Percentiles rank a stretch among this genome's conserved stretches.
phyloP scores from a whole-genome alignment of 2,329 filamentous ascomycete species.

The Fusarium nematophilum region DNA sequence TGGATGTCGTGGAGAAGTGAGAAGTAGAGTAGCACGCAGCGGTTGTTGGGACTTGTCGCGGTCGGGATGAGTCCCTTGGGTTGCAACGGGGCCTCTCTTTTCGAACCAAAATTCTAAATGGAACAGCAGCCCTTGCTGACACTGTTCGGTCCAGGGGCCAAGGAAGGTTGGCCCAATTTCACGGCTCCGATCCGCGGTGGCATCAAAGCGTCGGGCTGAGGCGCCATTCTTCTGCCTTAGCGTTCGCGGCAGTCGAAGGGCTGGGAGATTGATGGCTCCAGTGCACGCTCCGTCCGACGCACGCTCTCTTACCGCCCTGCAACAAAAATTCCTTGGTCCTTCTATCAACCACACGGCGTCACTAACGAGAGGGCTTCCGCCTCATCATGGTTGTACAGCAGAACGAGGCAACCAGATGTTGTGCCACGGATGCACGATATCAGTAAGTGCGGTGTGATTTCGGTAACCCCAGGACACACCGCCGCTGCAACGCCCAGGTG shows the following conservation, averaged over 20 bases:
- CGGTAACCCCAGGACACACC: background rate
- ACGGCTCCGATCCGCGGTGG: slow-evolving; percentile 28
- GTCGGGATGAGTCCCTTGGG: slow-evolving; percentile 1
- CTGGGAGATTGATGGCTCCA: slow-evolving; percentile 16
- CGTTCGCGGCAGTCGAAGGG: slow-evolving; percentile 19
- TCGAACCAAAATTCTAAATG: slow-evolving; percentile 9
- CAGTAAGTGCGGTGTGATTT: background rate
- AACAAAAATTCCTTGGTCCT: no score
- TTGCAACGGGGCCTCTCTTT: background rate
- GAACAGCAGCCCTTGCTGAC: background rate
- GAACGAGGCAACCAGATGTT: slow-evolving; percentile 14
- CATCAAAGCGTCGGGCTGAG: slow-evolving; percentile 26
- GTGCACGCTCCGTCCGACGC: no score
- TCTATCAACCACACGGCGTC: background rate
- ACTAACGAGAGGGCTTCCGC: background rate
- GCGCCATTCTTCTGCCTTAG: slow-evolving; percentile 32
- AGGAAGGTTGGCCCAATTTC: slow-evolving; percentile 24
- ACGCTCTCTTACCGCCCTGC: no score
- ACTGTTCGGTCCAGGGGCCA: slow-evolving; percentile 1
- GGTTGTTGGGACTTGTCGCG: slow-evolving; percentile 8
- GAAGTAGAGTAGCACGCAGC: slow-evolving; percentile 21
- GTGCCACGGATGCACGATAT: slow-evolving; percentile 9
- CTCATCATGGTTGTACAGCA: slow-evolving; percentile 1
- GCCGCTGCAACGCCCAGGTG: slow-evolving; percentile 4
- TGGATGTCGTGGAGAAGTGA: slow-evolving; percentile 38